Base-by-base conservation (phyloP, 208 protist genomes). In the Porcisia hertigi region DNA sequence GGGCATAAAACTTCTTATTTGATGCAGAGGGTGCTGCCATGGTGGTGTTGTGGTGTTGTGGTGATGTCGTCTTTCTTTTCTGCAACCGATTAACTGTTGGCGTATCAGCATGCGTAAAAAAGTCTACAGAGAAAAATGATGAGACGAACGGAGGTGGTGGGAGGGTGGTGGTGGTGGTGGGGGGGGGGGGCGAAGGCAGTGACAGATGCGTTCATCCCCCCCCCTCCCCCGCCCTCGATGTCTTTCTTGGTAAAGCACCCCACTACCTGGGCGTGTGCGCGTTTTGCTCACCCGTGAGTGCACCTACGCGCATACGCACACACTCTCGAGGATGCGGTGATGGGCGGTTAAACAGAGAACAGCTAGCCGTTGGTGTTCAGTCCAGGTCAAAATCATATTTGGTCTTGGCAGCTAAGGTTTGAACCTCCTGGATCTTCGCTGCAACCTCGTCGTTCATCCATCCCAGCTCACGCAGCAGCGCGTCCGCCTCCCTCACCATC, bases 331-430 rank as follows among this genome's bases (percentile, higher is more conserved):
- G n/a, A 62, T 36, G 39, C 23, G 12, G 58, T 62, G 58, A 3
- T 23, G 25, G n/a, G 34, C 9, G 34, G n/a, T 18, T 3, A 16
- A 20, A 23, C 20, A 25, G 16, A 20, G 23, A 20, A 18, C 23
- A 55, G 30, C n/a, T 23, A 14, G 18, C 47, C 18, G 14, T n/a
- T 55, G 12, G 23, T 36, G 16, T 20, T 87, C 70, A 97, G 79
- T 97, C 91, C 9, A 97, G 79, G 64, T 97, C 93, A 78, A 84
- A 91, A 57, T 97, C 90, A 75, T 92, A 96, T 81, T 95, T 95
- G 36, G 87, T 72, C 47, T 84, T 83, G 20, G 39, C 43, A 14
- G 86, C 87, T 18, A 81, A 71, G 14, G 77, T 77, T 23, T 86
- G 81, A 18, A 97, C 71, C 1, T 80, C 85, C 14, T 84, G 79